Evolutionary conservation across 331 rosid species (phyloP), one percentile per base, ranked within the genome.

Genomic region (Pyrus hybrid): DNA sequence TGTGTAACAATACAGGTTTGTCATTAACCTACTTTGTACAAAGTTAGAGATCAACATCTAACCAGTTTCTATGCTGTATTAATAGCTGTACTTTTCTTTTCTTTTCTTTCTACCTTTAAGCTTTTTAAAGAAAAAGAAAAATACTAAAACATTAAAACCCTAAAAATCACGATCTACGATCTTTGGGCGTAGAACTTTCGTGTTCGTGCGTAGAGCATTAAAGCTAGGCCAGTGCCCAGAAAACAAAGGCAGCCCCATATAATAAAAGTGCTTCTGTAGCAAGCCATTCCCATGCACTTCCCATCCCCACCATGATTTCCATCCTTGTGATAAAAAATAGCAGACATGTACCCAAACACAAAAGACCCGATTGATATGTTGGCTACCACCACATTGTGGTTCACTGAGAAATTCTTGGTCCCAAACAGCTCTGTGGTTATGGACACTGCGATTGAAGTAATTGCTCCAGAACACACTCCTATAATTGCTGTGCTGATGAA

Each of bases 351-450:
- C 16, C 97, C 97, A 67, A 83, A 86, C 5, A 83, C 7, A 63
- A 90, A 86, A 1, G 99, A 94, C 0, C 98, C 98, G 2, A 90
- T 29, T 2, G 97, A 93, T 17, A 91, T 94, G 26, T 94, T 94
- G 3, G 93, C 90, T 33, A 94, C 96, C 47, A 94, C 74, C 30
- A 94, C 83, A 63, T 94, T 94, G 54, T 94, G 98, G 63, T 94
- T 94, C 45, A 94, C 86, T 1, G 92, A 87, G 83, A 94, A 94
- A 28, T 86, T 77, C 29, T 84, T 82, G 0, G 89, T 83, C 3
- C 98, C 98, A 56, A 94, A 94, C 7, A 94, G 72, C 66, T 94
- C 97, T 1, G 88, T 82, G 30, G 97, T 94, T 67, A 78, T 81
- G 26, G 96, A 87, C 13, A 94, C 91, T 0, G 96, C 81, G 33